phyloP scores from a whole-genome alignment of 164 flowering plant genomes.

The Sextonia rubra region DNA sequence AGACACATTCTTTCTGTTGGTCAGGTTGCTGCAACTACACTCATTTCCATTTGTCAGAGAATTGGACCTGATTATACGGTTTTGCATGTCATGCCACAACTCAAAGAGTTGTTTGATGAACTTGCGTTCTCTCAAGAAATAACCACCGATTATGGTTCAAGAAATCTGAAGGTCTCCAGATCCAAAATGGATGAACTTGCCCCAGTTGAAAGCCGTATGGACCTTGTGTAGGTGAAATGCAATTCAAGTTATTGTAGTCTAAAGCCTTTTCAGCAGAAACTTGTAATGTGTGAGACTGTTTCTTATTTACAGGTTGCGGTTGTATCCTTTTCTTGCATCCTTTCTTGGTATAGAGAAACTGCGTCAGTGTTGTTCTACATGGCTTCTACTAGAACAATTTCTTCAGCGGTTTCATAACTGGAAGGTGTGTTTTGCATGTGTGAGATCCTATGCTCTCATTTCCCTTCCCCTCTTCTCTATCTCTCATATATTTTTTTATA shows the following conservation, averaged over 20 bases:
- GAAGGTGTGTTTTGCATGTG: conserved; percentile 55
- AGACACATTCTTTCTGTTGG: conserved; percentile 4
- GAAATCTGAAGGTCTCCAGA: conserved; percentile 35
- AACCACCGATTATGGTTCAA: conserved; percentile 29
- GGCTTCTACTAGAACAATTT: conserved; percentile 92
- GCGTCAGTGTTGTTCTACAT: conserved; percentile 89
- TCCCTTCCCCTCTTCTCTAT: neutral
- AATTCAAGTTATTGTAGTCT: conserved; percentile 9
- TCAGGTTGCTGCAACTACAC: conserved; percentile 83
- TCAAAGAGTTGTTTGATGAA: conserved; percentile 85
- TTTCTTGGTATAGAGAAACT: conserved; percentile 96
- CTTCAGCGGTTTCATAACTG: conserved; percentile 73
- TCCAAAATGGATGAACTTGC: conserved; percentile 37
- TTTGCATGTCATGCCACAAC: conserved; percentile 72
- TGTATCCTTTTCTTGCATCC: conserved; percentile 89
- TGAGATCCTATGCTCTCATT: neutral
- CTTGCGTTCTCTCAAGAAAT: conserved; percentile 79
- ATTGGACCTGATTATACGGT: conserved; percentile 86
- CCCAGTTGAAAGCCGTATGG: conserved; percentile 65
- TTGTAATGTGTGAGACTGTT: conserved; percentile 6
- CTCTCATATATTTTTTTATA: no score
- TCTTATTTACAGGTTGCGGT: conserved; percentile 57
- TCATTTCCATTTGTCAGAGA: conserved; percentile 63
- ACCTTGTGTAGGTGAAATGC: conserved; percentile 70
- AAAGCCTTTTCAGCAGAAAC: neutral